These are phyloP conservation scores for Phytopythium kandeliae DNA, from an alignment of 352 stramenopile genomes.

Conservation along the genomic window DNA sequence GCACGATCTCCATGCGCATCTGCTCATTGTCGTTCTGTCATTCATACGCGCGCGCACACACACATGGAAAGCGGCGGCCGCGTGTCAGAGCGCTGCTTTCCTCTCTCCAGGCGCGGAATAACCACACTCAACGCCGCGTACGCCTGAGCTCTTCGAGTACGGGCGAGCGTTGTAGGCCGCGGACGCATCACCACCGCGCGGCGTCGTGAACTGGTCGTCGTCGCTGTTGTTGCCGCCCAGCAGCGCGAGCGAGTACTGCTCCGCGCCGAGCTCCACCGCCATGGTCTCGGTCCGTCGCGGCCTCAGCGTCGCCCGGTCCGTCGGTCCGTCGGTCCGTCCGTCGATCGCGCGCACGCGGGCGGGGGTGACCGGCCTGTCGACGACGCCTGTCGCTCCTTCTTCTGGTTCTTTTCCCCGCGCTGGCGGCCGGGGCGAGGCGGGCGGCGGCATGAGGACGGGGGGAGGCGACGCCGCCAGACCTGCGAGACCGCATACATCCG, in stretches of 20 bases:
- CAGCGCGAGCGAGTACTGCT: slow-evolving; percentile 53
- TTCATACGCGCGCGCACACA: neutral
- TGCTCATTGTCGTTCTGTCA: slow-evolving; percentile 65
- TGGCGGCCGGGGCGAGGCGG: no score
- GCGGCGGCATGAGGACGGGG: neutral
- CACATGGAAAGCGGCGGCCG: no score
- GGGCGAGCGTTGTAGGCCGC: slow-evolving; percentile 36
- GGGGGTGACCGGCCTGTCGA: no score
- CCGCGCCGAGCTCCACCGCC: slow-evolving; percentile 31
- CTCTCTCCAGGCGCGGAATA: no score
- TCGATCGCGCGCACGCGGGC: no score
- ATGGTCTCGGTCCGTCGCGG: slow-evolving; percentile 8
- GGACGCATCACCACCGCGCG: slow-evolving; percentile 13
- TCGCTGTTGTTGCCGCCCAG: slow-evolving; percentile 40
- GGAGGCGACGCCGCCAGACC: slow-evolving; percentile 3
- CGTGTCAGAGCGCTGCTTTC: no score
- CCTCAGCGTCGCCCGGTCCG: no score
- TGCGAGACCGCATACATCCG: neutral
- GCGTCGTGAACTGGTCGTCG: slow-evolving; percentile 43
- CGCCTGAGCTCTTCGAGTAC: slow-evolving; percentile 52
- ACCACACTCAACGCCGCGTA: no score
- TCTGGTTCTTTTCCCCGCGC: slow-evolving; percentile 1
- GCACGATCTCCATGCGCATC: slow-evolving; percentile 76
- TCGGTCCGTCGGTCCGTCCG: no score
- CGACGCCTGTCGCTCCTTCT: neutral